These are phyloP conservation scores for Trapa incisa DNA, from an alignment of 345 rosid genomes.

Conservation along the genomic window DNA sequence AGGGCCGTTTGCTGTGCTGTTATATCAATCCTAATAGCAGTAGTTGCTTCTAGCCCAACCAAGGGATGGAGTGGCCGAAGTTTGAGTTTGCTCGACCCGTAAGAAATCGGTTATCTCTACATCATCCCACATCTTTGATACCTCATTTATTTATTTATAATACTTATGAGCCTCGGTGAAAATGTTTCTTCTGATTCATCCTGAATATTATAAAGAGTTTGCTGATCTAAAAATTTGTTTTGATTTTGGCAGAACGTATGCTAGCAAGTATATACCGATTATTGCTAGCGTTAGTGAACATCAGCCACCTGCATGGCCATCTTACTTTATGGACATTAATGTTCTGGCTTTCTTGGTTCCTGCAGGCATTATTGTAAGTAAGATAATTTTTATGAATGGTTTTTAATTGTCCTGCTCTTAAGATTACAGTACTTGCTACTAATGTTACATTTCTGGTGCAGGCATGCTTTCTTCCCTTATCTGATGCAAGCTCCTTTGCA, in stretches of 20 bases:
- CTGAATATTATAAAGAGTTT: background rate
- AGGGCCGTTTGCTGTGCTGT: constrained; percentile 70
- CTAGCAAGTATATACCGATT: constrained; percentile 98
- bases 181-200: background rate
- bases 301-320: constrained; percentile 99
- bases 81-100: constrained; percentile 98
- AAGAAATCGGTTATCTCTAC: constrained; percentile 19
- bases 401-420: background rate
- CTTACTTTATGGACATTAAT: constrained; percentile 99
- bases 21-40: constrained; percentile 69
- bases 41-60: constrained; percentile 99
- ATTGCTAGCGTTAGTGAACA: constrained; percentile 99
- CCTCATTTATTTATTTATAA: background rate
- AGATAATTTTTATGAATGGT: background rate
- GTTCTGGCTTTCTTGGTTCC: constrained; percentile 99
- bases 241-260: constrained; percentile 55
- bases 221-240: constrained; percentile 6
- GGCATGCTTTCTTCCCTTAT: constrained; percentile 94
- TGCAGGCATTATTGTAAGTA: constrained; percentile 91
- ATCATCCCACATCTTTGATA: background rate
- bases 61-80: constrained; percentile 99
- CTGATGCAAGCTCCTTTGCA: constrained; percentile 93
- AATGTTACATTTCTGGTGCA: constrained; percentile 16
- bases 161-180: background rate
- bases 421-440: constrained; percentile 1